These are phyloP conservation scores for Fistulina hepatica DNA, from an alignment of 1,284 basidiomycete genomes.

Conservation along the genomic window DNA sequence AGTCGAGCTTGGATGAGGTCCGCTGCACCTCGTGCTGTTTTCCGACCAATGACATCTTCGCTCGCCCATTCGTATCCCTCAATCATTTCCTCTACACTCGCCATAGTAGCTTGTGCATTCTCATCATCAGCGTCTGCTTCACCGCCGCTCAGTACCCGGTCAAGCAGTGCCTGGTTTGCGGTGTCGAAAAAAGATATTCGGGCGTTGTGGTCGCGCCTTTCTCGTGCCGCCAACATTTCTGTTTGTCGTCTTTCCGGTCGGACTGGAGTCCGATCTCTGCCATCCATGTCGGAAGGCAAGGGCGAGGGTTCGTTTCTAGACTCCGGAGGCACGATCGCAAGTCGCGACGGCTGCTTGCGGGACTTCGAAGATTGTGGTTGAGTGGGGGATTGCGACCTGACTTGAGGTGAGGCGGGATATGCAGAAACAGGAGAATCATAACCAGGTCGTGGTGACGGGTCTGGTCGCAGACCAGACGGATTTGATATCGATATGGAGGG, in stretches of 20 bases:
- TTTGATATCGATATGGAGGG: no score
- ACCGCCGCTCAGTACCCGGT: constrained; percentile 57
- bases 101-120: constrained; percentile 68
- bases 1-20: constrained; percentile 83
- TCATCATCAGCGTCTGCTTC: constrained; percentile 55
- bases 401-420: background rate
- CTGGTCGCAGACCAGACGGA: no score
- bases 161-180: constrained; percentile 58
- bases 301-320: no score
- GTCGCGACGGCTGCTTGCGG: constrained; percentile 6
- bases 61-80: constrained; percentile 96
- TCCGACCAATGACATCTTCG: constrained; percentile 54
- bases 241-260: constrained; percentile 13
- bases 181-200: constrained; percentile 75
- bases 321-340: constrained; percentile 7
- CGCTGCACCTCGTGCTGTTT: constrained; percentile 59
- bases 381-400: no score
- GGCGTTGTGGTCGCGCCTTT: constrained; percentile 49
- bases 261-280: constrained; percentile 1
- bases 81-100: constrained; percentile 95
- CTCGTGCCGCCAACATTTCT: constrained; percentile 11
- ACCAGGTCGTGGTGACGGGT: constrained; percentile 19
- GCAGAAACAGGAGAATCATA: background rate
- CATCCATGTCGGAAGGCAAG: no score
- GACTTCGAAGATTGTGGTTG: no score